These are phyloP conservation scores for Pyrus betulifolia DNA, from an alignment of 306 rosid genomes.

Conservation along the genomic window DNA sequence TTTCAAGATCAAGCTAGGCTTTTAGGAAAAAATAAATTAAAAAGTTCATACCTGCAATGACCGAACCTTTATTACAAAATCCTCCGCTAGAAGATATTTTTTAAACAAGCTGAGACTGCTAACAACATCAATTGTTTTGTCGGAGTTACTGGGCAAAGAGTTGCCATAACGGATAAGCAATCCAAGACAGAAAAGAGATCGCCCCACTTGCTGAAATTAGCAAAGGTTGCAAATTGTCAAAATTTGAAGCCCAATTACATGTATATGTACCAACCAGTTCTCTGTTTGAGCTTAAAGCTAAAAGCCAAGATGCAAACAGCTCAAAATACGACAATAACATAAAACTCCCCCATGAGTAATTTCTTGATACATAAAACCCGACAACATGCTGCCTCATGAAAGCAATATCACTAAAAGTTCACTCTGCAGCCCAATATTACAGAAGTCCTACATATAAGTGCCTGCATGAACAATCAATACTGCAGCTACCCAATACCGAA, in stretches of 20 bases:
- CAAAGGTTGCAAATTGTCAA: conserved; percentile 6
- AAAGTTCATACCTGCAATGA: conserved; percentile 66
- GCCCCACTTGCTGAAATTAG: conserved; percentile 62
- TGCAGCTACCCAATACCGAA: neutral
- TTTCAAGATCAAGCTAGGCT: neutral
- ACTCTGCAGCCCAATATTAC: neutral
- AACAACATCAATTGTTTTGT: conserved; percentile 38
- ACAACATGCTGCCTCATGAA: neutral
- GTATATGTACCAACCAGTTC: neutral
- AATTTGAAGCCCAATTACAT: neutral
- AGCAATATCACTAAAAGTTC: neutral
- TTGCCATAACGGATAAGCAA: conserved; percentile 87
- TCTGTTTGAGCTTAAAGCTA: neutral
- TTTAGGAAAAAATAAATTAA: neutral
- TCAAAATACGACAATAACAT: neutral
- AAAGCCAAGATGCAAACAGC: neutral
- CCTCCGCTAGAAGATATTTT: conserved; percentile 63
- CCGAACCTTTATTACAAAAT: conserved; percentile 63
- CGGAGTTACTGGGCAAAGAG: conserved; percentile 48
- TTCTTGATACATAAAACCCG: neutral
- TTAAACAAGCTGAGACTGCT: conserved; percentile 61
- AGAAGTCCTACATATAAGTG: neutral
- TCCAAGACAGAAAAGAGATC: conserved; percentile 94
- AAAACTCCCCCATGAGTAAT: neutral
- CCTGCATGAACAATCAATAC: neutral